phyloP scores from a whole-genome alignment of 208 protist species.

The Trypanosoma theileri region DNA sequence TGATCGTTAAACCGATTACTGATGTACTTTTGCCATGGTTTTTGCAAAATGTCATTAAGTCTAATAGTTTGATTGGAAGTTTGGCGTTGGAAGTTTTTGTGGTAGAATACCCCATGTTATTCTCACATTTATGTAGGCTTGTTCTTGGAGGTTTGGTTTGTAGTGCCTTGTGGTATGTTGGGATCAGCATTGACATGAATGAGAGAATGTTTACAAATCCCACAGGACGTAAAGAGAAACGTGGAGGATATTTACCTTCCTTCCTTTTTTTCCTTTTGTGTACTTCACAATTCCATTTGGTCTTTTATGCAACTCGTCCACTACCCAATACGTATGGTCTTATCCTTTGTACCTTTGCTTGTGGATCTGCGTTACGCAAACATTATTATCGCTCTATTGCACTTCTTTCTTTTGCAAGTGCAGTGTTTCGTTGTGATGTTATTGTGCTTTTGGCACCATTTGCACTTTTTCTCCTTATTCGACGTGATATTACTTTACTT shows the following conservation, averaged over 20 bases:
- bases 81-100: slow-evolving; percentile 2
- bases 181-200: slow-evolving; percentile 7
- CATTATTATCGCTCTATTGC: slow-evolving; percentile 22
- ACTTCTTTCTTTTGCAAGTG: slow-evolving; percentile 36
- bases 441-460: slow-evolving; percentile 65
- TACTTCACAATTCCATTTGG: slow-evolving; percentile 81
- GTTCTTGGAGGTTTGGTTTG: slow-evolving; percentile 32
- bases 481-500: slow-evolving; percentile 12
- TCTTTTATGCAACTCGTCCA: slow-evolving; percentile 88
- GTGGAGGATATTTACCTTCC: background rate
- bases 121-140: slow-evolving; percentile 34
- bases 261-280: slow-evolving; percentile 53
- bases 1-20: slow-evolving; percentile 15
- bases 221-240: background rate
- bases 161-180: slow-evolving; percentile 29
- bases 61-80: background rate
- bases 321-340: slow-evolving; percentile 93
- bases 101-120: slow-evolving; percentile 19
- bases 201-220: background rate
- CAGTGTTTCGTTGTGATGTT: slow-evolving; percentile 84
- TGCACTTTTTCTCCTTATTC: slow-evolving; percentile 31
- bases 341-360: slow-evolving; percentile 42
- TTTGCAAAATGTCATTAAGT: background rate
- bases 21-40: slow-evolving; percentile 16
- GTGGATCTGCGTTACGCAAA: slow-evolving; percentile 40